A percentile compares a stretch with the other conserved stretches of the same genome.
phyloP scores from a whole-genome alignment of 1,139 yeast species.

The Suhomyces chickasaworum region DNA sequence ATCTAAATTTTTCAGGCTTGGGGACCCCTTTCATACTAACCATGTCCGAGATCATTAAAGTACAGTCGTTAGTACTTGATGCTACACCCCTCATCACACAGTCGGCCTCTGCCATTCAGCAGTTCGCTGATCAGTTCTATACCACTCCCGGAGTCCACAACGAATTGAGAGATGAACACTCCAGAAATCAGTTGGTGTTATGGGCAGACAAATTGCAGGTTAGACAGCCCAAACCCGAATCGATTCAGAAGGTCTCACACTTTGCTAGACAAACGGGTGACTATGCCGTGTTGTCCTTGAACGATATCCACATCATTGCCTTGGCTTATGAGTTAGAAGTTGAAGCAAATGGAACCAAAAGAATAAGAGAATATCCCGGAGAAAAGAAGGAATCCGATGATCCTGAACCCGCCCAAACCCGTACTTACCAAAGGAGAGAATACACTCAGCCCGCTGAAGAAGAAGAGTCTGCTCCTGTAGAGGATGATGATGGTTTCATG shows the following conservation, averaged over 20 bases:
- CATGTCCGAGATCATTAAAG: constrained; percentile 9
- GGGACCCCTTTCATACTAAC: not conserved
- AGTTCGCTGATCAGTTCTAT: constrained; percentile 66
- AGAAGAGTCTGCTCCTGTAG: constrained; percentile 15
- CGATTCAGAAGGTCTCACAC: constrained; percentile 63
- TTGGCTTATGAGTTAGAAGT: constrained; percentile 84
- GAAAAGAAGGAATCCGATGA: constrained; percentile 36
- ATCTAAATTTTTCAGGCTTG: constrained; percentile 1
- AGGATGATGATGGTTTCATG: constrained; percentile 12
- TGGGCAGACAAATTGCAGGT: constrained; percentile 72
- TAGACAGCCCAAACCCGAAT: constrained; percentile 74
- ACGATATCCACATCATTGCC: constrained; percentile 92
- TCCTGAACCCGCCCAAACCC: constrained; percentile 10
- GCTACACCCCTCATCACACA: constrained; percentile 94
- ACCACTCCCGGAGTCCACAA: constrained; percentile 91
- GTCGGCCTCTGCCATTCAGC: constrained; percentile 72
- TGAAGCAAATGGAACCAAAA: constrained; percentile 66
- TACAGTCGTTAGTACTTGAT: constrained; percentile 67
- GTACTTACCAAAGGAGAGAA: constrained; percentile 16
- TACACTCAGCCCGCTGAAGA: constrained; percentile 5
- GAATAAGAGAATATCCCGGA: constrained; percentile 74
- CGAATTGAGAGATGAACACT: constrained; percentile 85
- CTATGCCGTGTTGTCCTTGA: constrained; percentile 78
- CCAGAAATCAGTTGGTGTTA: constrained; percentile 70
- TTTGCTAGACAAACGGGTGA: constrained; percentile 94